These are phyloP conservation scores for Yamadazyma insecticola DNA, from an alignment of 805 yeast genomes.

Conservation along the genomic window DNA sequence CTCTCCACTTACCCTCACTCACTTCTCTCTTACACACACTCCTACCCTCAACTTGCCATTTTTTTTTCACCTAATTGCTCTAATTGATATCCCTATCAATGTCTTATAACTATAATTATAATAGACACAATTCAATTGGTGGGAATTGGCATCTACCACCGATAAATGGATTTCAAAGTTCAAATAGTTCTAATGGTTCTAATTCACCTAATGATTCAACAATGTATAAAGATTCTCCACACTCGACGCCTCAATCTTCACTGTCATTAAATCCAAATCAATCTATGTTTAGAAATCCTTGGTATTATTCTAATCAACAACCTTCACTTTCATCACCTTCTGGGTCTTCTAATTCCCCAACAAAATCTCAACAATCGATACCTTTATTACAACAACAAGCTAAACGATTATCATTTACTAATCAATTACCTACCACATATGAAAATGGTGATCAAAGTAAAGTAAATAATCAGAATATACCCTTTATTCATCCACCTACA, in stretches of 20 bases:
- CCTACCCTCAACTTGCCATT: too few relatives aligned
- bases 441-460: slow-evolving; percentile 32
- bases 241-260: too few relatives aligned
- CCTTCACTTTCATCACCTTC: slow-evolving; percentile 4
- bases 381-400: slow-evolving; percentile 26
- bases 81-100: too few relatives aligned
- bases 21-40: too few relatives aligned
- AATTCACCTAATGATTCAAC: too few relatives aligned
- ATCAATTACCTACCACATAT: slow-evolving; percentile 48
- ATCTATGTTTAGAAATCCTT: slow-evolving; percentile 41
- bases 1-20: too few relatives aligned
- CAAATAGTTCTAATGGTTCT: slow-evolving; percentile 5
- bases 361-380: slow-evolving; percentile 18
- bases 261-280: slow-evolving; percentile 7
- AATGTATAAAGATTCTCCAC: too few relatives aligned
- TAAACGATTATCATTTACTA: slow-evolving; percentile 34
- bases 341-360: slow-evolving; percentile 16
- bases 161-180: slow-evolving; percentile 7
- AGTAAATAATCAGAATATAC: slow-evolving; percentile 8
- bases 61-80: too few relatives aligned
- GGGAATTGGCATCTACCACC: slow-evolving; percentile 34
- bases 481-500: slow-evolving; percentile 38
- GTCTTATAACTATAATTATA: slow-evolving; percentile 30
- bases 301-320: slow-evolving; percentile 28
- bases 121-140: slow-evolving; percentile 35